phyloP scores from a whole-genome alignment of 768 basidiomycete genomes.

The Boletus pseudo-olivaceus region DNA sequence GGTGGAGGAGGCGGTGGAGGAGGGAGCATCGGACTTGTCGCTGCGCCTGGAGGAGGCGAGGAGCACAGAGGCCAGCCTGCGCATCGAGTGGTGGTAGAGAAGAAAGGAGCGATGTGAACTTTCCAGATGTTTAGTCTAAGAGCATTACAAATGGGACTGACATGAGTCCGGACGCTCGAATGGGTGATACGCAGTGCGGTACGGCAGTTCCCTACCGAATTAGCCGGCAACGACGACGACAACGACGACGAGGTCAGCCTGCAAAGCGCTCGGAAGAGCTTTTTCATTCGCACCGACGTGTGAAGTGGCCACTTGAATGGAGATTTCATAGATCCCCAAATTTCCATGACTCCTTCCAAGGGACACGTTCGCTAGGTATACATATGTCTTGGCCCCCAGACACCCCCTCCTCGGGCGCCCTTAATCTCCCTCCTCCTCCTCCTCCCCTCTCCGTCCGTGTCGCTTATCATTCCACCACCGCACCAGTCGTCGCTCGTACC shows the following conservation, averaged over 20 bases:
- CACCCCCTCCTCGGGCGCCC: slow-evolving; percentile 2
- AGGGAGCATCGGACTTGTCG: slow-evolving; percentile 25
- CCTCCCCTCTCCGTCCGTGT: slow-evolving; percentile 10
- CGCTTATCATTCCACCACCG: slow-evolving; percentile 43
- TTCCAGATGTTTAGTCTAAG: slow-evolving; percentile 11
- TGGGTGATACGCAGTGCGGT: background rate
- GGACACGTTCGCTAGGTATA: background rate
- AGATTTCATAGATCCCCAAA: background rate
- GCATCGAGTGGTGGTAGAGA: slow-evolving; percentile 43
- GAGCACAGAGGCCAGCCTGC: slow-evolving; percentile 62
- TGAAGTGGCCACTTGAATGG: background rate
- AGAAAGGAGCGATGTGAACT: slow-evolving; percentile 20
- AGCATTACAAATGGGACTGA: slow-evolving; percentile 37
- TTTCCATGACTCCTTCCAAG: background rate
- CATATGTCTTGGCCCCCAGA: background rate
- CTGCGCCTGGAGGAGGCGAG: slow-evolving; percentile 37
- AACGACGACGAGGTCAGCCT: slow-evolving; percentile 3
- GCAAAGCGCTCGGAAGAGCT: background rate
- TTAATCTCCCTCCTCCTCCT: slow-evolving; percentile 17
- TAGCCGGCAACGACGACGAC: slow-evolving; percentile 11
- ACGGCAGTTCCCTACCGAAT: slow-evolving; percentile 20
- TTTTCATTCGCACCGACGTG: slow-evolving; percentile 11
- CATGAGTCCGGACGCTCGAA: slow-evolving; percentile 7
- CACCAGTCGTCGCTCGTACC: slow-evolving; percentile 60
- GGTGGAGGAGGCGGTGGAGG: slow-evolving; percentile 12